Conservation (phyloP, 2,329 filamentous ascomycete genomes). For the Drechslerella stenobrocha region DNA sequence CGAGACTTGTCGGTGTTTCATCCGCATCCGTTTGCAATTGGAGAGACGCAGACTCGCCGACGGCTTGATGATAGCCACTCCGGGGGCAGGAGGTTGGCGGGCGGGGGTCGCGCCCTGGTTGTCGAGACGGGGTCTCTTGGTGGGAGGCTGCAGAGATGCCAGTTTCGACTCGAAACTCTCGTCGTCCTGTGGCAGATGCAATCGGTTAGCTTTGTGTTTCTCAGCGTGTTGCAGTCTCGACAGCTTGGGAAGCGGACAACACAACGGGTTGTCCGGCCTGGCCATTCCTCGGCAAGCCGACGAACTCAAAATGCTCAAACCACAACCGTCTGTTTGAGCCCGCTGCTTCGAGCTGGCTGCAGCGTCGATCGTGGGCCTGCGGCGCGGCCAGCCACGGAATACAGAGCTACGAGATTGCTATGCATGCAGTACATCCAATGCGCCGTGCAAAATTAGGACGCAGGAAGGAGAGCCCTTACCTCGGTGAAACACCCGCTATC, state of each 20-base stretch:
- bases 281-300: too few relatives aligned
- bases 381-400: constrained; percentile 14
- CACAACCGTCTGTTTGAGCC: neutral
- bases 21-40: constrained; percentile 45
- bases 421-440: neutral
- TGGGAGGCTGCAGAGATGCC: constrained; percentile 46
- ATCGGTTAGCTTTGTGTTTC: too few relatives aligned
- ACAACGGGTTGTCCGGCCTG: too few relatives aligned
- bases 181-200: constrained; percentile 30
- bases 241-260: too few relatives aligned
- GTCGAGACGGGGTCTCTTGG: constrained; percentile 37
- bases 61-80: constrained; percentile 44
- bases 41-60: constrained; percentile 44
- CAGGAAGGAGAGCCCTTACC: constrained; percentile 34
- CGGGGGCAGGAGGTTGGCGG: constrained; percentile 3
- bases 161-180: constrained; percentile 49
- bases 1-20: constrained; percentile 43
- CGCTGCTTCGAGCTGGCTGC: constrained; percentile 13
- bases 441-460: constrained; percentile 1
- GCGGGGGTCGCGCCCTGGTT: constrained; percentile 17
- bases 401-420: constrained; percentile 19
- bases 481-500: constrained; percentile 48
- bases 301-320: too few relatives aligned
- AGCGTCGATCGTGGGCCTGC: constrained; percentile 12
- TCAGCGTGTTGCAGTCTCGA: too few relatives aligned